phyloP scores from a whole-genome alignment of 305 asterid genomes.

The Solanum hybrid region DNA sequence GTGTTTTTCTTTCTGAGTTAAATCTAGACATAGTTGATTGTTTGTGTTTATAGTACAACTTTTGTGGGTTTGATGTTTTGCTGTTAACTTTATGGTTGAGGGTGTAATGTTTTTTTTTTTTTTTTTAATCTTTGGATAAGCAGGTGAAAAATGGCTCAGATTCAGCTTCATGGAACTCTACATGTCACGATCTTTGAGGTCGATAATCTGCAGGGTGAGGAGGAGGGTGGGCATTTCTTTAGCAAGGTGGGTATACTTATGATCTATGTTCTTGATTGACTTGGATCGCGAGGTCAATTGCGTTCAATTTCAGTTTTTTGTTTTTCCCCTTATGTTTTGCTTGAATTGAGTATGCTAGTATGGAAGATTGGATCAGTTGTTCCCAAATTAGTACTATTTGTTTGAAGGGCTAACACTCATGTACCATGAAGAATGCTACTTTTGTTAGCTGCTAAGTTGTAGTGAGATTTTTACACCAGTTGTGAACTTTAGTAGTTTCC shows the following conservation, averaged over 20 bases:
- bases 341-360: not conserved
- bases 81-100: not conserved
- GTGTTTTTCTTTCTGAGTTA: not conserved
- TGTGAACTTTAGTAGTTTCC: not conserved
- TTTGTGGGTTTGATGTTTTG: not conserved
- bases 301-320: not conserved
- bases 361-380: not conserved
- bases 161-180: conserved; percentile 70
- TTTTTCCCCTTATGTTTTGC: not conserved
- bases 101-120: not conserved
- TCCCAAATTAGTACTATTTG: not conserved
- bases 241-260: conserved; percentile 33
- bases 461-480: not conserved
- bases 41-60: not conserved
- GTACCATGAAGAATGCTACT: not conserved
- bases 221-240: conserved; percentile 32
- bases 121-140: not conserved
- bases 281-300: not conserved
- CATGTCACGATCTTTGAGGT: conserved; percentile 67
- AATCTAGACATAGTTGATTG: not conserved
- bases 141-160: conserved; percentile 38
- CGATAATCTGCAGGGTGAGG: conserved; percentile 33
- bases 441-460: not conserved
- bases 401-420: not conserved
- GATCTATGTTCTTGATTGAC: not conserved